These are phyloP conservation scores for Cladosporium colombiae DNA, from an alignment of 2,329 filamentous ascomycete species.

Conservation along the genomic window DNA sequence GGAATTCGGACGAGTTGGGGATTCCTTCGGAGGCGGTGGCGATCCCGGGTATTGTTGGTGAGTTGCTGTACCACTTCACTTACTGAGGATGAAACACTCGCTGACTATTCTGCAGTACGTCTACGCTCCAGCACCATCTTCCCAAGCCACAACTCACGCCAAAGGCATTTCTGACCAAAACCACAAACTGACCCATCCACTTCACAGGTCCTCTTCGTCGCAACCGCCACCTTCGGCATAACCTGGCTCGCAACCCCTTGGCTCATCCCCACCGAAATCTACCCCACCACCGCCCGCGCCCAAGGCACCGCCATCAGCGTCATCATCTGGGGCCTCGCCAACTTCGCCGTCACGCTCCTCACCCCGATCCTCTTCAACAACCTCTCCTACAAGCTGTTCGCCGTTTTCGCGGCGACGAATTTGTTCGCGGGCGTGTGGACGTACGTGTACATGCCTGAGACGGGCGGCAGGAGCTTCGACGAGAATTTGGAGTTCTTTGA, in stretches of 20 bases:
- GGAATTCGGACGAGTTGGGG: constrained; percentile 40
- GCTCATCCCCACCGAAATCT: constrained; percentile 62
- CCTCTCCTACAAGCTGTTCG: constrained; percentile 59
- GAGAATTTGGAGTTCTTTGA: constrained; percentile 62
- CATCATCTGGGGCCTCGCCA: constrained; percentile 58
- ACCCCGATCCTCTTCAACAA: constrained; percentile 63
- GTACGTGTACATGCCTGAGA: constrained; percentile 55
- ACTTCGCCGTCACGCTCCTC: constrained; percentile 59
- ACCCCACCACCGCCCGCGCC: constrained; percentile 55
- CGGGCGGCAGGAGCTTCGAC: constrained; percentile 59
- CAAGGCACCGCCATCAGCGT: constrained; percentile 58
- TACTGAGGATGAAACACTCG: not conserved
- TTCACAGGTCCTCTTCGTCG: constrained; percentile 51
- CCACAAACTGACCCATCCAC: not conserved
- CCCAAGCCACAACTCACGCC: not conserved
- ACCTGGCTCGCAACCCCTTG: constrained; percentile 62
- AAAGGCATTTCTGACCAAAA: not conserved
- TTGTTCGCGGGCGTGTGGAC: constrained; percentile 58
- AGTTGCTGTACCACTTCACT: not conserved
- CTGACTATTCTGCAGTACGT: constrained; percentile 12
- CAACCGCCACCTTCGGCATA: constrained; percentile 62
- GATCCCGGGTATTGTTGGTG: constrained; percentile 51
- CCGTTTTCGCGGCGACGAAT: constrained; percentile 59
- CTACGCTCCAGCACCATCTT: not conserved
- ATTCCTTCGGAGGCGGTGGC: constrained; percentile 48